Conservation (phyloP, 164 flowering plant genomes). For the Dillenia turbinata region DNA sequence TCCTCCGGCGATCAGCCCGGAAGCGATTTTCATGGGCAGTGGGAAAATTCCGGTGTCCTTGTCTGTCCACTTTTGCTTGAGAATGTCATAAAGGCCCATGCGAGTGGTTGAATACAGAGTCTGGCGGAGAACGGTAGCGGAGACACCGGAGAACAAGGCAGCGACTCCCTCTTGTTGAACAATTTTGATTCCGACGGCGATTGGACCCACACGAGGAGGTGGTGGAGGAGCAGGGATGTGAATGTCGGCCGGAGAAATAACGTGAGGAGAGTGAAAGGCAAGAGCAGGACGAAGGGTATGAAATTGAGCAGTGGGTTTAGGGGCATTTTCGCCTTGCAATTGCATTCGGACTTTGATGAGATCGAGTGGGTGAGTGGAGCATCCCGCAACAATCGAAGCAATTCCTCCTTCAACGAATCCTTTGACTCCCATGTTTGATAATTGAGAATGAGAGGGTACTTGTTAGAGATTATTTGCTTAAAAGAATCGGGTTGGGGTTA, state of each 20-base stretch:
- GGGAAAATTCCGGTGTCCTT: constrained; percentile 39
- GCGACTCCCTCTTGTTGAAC: constrained; percentile 43
- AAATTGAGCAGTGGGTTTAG: constrained; percentile 12
- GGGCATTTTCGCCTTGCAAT: no score
- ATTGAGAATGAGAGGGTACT: not conserved
- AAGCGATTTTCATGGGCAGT: constrained; percentile 34
- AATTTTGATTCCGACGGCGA: constrained; percentile 35
- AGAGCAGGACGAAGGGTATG: constrained; percentile 23
- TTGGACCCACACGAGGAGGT: constrained; percentile 20
- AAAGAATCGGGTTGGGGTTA: not conserved
- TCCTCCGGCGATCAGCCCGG: constrained; percentile 57
- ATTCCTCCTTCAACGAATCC: constrained; percentile 65
- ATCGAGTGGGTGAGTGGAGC: constrained; percentile 58
- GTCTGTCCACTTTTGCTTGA: constrained; percentile 57
- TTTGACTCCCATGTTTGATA: constrained; percentile 40
- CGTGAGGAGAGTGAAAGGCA: constrained; percentile 23
- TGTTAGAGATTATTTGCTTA: not conserved
- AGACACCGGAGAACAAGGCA: constrained; percentile 60
- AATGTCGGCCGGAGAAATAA: not conserved
- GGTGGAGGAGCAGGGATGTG: constrained; percentile 11
- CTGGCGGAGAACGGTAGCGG: constrained; percentile 67
- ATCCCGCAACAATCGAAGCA: constrained; percentile 55
- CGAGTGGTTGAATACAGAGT: constrained; percentile 60
- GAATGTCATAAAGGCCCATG: constrained; percentile 58
- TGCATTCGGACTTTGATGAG: constrained; percentile 37